Conservation (phyloP, 2,329 filamentous ascomycete species). For the Xylaria sp. region DNA sequence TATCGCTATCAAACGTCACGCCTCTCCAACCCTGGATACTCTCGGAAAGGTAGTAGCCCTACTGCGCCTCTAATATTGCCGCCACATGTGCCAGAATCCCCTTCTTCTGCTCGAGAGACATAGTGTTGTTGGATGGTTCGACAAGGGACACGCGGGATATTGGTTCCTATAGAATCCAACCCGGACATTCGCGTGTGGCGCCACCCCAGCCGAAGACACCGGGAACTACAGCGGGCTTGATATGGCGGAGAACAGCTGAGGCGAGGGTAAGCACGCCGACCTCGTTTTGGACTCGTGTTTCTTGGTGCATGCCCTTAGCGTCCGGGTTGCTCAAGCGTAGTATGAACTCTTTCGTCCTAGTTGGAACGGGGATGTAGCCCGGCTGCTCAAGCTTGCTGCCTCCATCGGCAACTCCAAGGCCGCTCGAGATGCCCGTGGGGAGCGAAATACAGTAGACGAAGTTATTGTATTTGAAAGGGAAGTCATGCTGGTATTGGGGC, state of each 20-base stretch:
- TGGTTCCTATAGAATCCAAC: constrained; percentile 20
- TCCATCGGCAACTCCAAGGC: too few species aligned
- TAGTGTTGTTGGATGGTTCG: background rate
- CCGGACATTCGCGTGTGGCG: background rate
- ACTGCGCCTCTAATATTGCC: too few species aligned
- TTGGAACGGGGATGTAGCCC: constrained; percentile 25
- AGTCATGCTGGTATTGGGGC: constrained; percentile 12
- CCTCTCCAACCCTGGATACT: too few species aligned
- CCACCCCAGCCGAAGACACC: constrained; percentile 12
- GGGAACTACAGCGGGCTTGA: constrained; percentile 12
- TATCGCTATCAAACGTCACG: too few species aligned
- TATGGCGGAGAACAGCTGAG: background rate
- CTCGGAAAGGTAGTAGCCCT: too few species aligned
- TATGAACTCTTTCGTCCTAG: constrained; percentile 17
- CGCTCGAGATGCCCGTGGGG: background rate
- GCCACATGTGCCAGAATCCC: too few species aligned
- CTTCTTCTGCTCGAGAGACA: constrained; percentile 20
- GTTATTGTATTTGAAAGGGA: constrained; percentile 22
- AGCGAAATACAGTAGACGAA: constrained; percentile 19
- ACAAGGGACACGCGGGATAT: constrained; percentile 11
- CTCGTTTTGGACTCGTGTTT: constrained; percentile 21
- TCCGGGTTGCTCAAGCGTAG: constrained; percentile 19
- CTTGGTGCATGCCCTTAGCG: constrained; percentile 13
- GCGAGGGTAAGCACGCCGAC: constrained; percentile 17
- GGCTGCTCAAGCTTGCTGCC: background rate